Evolutionary conservation across 768 basidiomycete species (phyloP).

Genomic region (Lactarius trivialis): DNA sequence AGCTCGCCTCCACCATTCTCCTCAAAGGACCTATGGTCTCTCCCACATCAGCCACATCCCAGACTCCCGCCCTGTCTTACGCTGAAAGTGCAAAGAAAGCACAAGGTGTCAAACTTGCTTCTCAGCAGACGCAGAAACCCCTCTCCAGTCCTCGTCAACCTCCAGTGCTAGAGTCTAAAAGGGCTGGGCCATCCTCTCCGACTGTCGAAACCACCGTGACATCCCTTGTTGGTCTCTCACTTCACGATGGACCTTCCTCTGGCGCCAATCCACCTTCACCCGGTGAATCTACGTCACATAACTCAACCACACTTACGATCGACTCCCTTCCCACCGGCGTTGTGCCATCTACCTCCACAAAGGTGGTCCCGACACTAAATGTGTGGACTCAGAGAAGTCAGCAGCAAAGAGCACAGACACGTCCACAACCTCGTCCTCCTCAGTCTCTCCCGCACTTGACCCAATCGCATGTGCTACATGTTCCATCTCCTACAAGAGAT

Average conservation of each 20-base stretch:
- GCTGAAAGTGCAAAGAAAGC: slow-evolving; percentile 36
- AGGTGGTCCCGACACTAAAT: slow-evolving; percentile 30
- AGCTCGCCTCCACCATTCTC: slow-evolving; percentile 26
- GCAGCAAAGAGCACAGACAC: slow-evolving; percentile 34
- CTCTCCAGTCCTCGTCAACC: slow-evolving; percentile 13
- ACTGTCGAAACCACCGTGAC: slow-evolving; percentile 2
- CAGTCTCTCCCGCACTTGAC: slow-evolving; percentile 14
- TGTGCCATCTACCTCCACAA: slow-evolving; percentile 14
- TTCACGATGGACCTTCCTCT: slow-evolving; percentile 6
- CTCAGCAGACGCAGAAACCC: slow-evolving; percentile 16
- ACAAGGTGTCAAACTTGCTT: slow-evolving; percentile 28
- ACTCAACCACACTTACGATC: background rate
- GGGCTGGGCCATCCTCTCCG: background rate
- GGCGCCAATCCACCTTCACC: background rate
- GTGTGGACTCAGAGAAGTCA: slow-evolving; percentile 41
- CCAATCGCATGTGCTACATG: slow-evolving; percentile 3
- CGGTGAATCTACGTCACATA: slow-evolving; percentile 5
- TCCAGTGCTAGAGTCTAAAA: slow-evolving; percentile 8
- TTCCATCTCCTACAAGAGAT: slow-evolving; percentile 3
- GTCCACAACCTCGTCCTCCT: slow-evolving; percentile 24
- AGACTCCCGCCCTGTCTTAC: slow-evolving; percentile 46
- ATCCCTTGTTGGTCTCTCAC: slow-evolving; percentile 10
- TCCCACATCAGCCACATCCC: slow-evolving; percentile 27
- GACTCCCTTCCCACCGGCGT: slow-evolving; percentile 7
- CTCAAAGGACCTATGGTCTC: slow-evolving; percentile 28